Evolutionary conservation across 140 eudicot species (phyloP), one percentile per base, ranked within the genome.

Genomic region (Cichorium intybus): DNA sequence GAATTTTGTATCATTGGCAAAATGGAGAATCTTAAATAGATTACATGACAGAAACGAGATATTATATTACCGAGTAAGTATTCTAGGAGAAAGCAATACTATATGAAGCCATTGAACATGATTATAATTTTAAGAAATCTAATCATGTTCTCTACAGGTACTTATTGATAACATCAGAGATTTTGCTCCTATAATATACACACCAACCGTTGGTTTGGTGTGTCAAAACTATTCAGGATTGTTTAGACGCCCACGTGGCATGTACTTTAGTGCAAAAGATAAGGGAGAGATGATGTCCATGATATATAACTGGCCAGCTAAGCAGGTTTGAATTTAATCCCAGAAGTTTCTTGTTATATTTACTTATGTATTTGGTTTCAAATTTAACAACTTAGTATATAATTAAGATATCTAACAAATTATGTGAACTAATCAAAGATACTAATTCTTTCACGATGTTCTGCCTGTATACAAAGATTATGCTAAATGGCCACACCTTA

Each of bases 211-310:
- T 1, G 99, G 99, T 68, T 72, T 94, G 82, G 99, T 94, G 2
- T 94, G 99, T 70, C 99, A 94, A 86, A 94, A 94, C 82, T 94
- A 94, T 72, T 94, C 97, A 26, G 99, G 99, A 47, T 82, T 94
- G 82, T 89, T 89, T 77, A 85, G 99, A 79, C 99, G 99, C 31
- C 99, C 99, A 22, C 97, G 99, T 70, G 99, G 99, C 69, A 94
- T 94, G 99, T 94, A 94, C 78, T 94, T 94, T 85, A 94, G 99
- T 79, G 99, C 99, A 53, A 94, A 94, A 68, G 99, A 94, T 79
- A 94, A 84, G 79, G 99, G 99, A 63, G 99, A 94, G 87, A 94
- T 94, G 99, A 89, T 94, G 97, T 89, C 99, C 63, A 94, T 94
- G 99, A 89, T 94, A 73, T 94, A 88, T 49, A 94, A 94, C 75